Percentiles rank a stretch among this genome's conserved stretches.
Conservation (phyloP, 1,139 yeast genomes). For the Saccharomyces pastorianus region DNA sequence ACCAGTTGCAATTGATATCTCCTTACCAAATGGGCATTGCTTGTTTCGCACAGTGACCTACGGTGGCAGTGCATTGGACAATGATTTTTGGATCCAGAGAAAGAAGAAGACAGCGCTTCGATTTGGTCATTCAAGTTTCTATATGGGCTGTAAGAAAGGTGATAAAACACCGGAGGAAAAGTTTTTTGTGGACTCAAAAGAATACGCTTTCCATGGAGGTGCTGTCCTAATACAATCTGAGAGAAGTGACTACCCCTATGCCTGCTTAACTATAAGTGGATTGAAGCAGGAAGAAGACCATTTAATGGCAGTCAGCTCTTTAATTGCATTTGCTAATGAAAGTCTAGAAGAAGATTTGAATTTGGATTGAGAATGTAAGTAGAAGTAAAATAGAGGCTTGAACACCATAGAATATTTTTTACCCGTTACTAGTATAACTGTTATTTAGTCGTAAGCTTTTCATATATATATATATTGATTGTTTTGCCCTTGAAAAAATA, state of each 20-base stretch:
- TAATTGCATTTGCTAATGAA: slow-evolving; percentile 11
- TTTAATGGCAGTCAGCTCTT: slow-evolving; percentile 19
- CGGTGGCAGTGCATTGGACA: slow-evolving; percentile 40
- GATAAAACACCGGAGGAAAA: slow-evolving; percentile 30
- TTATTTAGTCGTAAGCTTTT: background rate
- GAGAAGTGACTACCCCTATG: slow-evolving; percentile 42
- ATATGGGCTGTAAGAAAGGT: slow-evolving; percentile 41
- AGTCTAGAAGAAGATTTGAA: slow-evolving; percentile 9
- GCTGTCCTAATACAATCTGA: slow-evolving; percentile 47
- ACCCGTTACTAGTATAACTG: background rate
- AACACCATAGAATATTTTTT: background rate
- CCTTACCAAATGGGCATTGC: slow-evolving; percentile 43
- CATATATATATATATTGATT: background rate
- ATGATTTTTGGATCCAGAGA: slow-evolving; percentile 52
- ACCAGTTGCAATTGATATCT: slow-evolving; percentile 45
- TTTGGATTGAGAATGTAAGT: slow-evolving; percentile 8
- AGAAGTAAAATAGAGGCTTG: background rate
- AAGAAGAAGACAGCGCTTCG: slow-evolving; percentile 46
- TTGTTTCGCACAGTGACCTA: slow-evolving; percentile 44
- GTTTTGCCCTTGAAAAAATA: background rate
- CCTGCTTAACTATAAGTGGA: slow-evolving; percentile 54
- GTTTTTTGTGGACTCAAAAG: slow-evolving; percentile 37
- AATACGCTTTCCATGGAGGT: slow-evolving; percentile 59
- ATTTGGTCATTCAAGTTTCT: slow-evolving; percentile 47
- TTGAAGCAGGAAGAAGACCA: slow-evolving; percentile 33